Conservation (phyloP, 768 basidiomycete species). For the Amanita exitialis region DNA sequence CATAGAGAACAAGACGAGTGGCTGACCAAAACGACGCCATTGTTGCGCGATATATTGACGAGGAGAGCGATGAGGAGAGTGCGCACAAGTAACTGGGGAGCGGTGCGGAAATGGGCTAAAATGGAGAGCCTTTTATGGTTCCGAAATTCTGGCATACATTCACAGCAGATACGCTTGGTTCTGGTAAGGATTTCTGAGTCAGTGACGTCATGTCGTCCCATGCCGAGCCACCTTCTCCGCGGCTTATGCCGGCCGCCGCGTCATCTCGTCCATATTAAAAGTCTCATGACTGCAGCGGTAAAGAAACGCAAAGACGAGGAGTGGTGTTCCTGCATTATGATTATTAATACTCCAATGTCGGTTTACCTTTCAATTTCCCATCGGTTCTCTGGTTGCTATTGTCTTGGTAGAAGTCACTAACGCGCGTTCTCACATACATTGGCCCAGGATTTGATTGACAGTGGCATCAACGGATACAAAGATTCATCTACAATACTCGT, state of each 20-base stretch:
- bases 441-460: too few relatives aligned
- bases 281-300: too few relatives aligned
- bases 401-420: too few relatives aligned
- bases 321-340: too few relatives aligned
- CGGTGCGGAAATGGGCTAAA: neutral
- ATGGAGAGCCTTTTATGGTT: neutral
- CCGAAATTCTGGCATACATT: neutral
- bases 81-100: neutral
- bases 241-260: neutral
- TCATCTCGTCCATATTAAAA: too few relatives aligned
- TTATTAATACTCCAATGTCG: too few relatives aligned
- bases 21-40: slow-evolving; percentile 4
- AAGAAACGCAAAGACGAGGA: too few relatives aligned
- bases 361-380: too few relatives aligned
- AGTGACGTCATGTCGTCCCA: slow-evolving; percentile 1
- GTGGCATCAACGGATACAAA: too few relatives aligned
- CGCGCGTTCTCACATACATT: too few relatives aligned
- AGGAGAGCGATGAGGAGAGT: neutral
- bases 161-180: neutral
- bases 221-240: neutral
- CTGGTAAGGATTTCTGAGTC: slow-evolving; percentile 3
- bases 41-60: neutral
- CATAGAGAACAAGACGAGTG: slow-evolving; percentile 8
- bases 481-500: too few relatives aligned
- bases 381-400: neutral